Evolutionary conservation across 306 rosid species (phyloP).

Genomic region (Coriaria nepalensis): DNA sequence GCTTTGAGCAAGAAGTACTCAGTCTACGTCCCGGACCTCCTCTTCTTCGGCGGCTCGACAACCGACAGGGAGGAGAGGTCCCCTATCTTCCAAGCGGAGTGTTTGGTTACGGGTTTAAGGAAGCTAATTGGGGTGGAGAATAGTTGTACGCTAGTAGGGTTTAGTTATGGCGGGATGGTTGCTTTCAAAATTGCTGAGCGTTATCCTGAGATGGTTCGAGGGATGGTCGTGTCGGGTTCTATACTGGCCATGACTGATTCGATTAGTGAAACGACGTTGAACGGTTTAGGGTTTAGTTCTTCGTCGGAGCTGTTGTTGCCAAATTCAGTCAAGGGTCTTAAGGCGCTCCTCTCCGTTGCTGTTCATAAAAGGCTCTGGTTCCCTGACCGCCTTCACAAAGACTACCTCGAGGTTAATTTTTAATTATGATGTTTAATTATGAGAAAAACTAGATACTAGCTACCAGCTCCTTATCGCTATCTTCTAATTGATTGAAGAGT

Average conservation of each 20-base stretch:
- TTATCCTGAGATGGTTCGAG: conserved; percentile 39
- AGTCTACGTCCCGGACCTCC: conserved; percentile 66
- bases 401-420: conserved; percentile 54
- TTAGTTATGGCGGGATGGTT: conserved; percentile 77
- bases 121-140: conserved; percentile 63
- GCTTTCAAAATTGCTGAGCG: conserved; percentile 58
- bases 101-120: conserved; percentile 39
- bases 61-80: conserved; percentile 46
- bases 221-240: conserved; percentile 39
- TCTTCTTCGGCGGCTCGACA: conserved; percentile 63
- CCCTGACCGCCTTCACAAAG: conserved; percentile 38
- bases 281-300: conserved; percentile 36
- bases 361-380: conserved; percentile 35
- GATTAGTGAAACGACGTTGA: conserved; percentile 13
- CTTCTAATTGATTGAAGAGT: no score
- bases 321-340: conserved; percentile 29
- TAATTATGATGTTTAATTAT: background rate
- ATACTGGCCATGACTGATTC: conserved; percentile 32
- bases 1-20: conserved; percentile 38
- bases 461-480: no score
- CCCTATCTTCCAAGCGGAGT: conserved; percentile 59
- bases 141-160: conserved; percentile 58
- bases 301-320: conserved; percentile 63
- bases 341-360: conserved; percentile 39
- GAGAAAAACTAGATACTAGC: background rate